A percentile compares a stretch with the other conserved stretches of the same genome.
Evolutionary conservation across 1,284 basidiomycete genomes (phyloP).

Genomic region (Vanrija sp.): DNA sequence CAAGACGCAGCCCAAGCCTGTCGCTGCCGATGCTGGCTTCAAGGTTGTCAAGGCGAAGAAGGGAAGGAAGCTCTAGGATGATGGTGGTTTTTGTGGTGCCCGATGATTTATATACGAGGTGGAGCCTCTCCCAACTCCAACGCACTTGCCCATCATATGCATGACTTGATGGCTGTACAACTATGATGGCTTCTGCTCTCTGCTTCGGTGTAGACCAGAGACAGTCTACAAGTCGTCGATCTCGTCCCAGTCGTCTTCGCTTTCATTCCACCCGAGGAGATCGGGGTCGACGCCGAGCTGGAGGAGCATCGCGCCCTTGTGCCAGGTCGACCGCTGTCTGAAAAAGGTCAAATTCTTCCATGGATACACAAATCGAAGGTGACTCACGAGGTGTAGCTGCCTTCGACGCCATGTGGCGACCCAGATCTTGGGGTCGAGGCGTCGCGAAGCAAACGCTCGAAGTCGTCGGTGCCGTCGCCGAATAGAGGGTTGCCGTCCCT

Average conservation of each 20-base stretch:
- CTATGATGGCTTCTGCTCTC: no score
- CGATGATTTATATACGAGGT: neutral
- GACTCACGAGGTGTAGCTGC: neutral
- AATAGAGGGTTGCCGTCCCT: conserved; percentile 27
- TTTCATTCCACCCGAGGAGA: conserved; percentile 39
- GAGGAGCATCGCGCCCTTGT: conserved; percentile 35
- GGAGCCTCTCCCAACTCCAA: neutral
- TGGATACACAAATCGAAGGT: neutral
- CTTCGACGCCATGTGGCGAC: neutral
- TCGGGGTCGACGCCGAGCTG: conserved; percentile 38
- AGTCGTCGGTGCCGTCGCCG: conserved; percentile 1
- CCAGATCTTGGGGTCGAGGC: neutral
- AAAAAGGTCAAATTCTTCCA: neutral
- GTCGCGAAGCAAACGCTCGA: neutral
- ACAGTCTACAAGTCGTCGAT: conserved; percentile 1
- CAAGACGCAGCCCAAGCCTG: conserved; percentile 75
- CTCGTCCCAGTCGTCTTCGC: conserved; percentile 37
- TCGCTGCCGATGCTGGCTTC: conserved; percentile 73
- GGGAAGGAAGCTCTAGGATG: conserved; percentile 48
- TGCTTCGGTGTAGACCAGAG: no score
- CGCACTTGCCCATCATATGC: no score
- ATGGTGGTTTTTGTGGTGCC: no score
- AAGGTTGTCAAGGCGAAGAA: conserved; percentile 92
- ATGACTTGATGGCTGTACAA: no score
- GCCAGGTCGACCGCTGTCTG: conserved; percentile 23